Evolutionary conservation across 1,284 basidiomycete genomes (phyloP), one percentile per base, ranked within the genome.

Genomic region (Ustilago xerochloae): DNA sequence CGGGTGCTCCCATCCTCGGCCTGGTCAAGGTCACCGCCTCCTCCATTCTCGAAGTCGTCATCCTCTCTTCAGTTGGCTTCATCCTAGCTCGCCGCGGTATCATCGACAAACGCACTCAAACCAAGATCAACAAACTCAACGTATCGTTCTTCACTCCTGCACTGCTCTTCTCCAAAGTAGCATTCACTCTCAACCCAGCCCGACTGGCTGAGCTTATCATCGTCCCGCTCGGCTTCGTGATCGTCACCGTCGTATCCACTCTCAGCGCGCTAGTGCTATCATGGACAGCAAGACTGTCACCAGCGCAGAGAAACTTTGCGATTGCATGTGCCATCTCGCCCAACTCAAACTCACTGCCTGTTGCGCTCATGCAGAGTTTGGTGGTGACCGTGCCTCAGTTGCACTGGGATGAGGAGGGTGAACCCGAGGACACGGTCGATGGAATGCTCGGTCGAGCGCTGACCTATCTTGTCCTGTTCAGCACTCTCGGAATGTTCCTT

Each of bases 281-380:
- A 43, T 78, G 64, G 57, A 32, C 85, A 3, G 81, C 82, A 16
- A 47, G 85, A 8, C 71, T 87, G 36, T 79, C 77, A 15, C 56
- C 55, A 13, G 77, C 81, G 3, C 85, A 87, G 63, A 65, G 85
- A 15, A 84, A 84, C 63, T 87, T 86, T 77, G 84, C 85, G 22
- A 80, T 85, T 46, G 78, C 82, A 15, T 80, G 77, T 58, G 78
- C 82, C 33, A 84, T 84, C 35, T 79, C 78, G 20, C 81, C 81
- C 30, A 94, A 94, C 84, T 93, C 92, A 6, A 97, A 97, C 83
- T 94, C 93, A 6, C 88, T 97, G 1, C 94, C 94, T 0, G 93
- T 97, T 43, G 94, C 94, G 0, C 87, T 97, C 33, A 91, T 93
- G 90, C 92, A 96, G 85, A 92, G 90, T 68, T 89, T 97, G 22